Evolutionary conservation across 352 stramenopile genomes (phyloP), one percentile per base, ranked within the genome.

Genomic region (Globisporangium polare): DNA sequence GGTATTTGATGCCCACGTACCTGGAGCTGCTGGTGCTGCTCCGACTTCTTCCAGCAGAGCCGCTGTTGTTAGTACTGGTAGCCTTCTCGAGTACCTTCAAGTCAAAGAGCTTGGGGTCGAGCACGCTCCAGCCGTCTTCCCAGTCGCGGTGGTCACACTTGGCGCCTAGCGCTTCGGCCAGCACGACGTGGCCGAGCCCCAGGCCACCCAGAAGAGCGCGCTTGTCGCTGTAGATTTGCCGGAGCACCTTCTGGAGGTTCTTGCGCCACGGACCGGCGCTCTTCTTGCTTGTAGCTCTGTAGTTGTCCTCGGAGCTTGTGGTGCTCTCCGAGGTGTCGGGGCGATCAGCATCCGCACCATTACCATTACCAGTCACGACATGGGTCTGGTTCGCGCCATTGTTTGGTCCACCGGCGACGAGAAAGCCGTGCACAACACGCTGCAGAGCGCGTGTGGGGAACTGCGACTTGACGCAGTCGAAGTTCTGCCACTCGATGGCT

Each of bases 401-500:
- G 60, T 68, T 47, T 1, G 73, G 73, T 5, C 73, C 73, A 5
- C 73, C 69, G 12, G 73, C 69, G 26, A 76, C 62, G 20, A 80
- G 64, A 22, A 76, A 76, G 2, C 61, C 73, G 41, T 75, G 62
- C 15, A 75, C 10, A 0, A 63, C 41, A 3, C 65, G 69, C 39
- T 71, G 69, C 5, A 71, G 60, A 7, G 73, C 66, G 15, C 59
- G 59, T 9, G 73, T 62, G 5, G 73, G 73, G 26, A 76, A 75
- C 24, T 77, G 58, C 5, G 69, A 73, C 35, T 73, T 67, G 33
- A 75, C 29, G 53, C 73, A 80, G 47, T 80, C 69, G 37, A 80
- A 80, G 1, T 77, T 27, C 35, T 69, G 39, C 73, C 69, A 77
- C 61, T 75, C 66, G 13, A 80, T 63, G n/a, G 27, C 20, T 5